Base-by-base conservation (phyloP, 768 basidiomycete genomes). In the Gloeostereum incarnatum region DNA sequence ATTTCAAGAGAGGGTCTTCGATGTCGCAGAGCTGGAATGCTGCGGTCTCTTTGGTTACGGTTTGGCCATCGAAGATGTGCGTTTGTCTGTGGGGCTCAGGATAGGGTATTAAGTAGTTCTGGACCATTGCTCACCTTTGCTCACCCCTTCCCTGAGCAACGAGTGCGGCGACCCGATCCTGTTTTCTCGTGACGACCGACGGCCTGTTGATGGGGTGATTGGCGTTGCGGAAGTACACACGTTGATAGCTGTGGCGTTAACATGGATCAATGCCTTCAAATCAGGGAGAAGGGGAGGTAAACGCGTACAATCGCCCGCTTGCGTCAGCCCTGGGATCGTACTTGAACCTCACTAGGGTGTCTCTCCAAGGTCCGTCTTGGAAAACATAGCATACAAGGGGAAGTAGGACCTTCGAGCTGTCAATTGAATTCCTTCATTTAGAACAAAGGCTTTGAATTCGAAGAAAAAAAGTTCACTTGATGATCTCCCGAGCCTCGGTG, bases 21-120 rank as follows among this genome's bases (percentile, higher is more conserved):
- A 99, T 85, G 55, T 99, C 96, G 56, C 87, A 87, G 5, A 99
- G 67, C 57, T 98, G 96, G 61, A 89, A 99, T 13, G 90, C 87
- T 1, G 90, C 91, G 0, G 88, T 84, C 56, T 94, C 86, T 48
- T 83, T 80, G 31, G 81, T 77, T 32, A 90, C 58, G 5, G 73
- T 74, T 41, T 75, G 54, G 0, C 94, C 96, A 54, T 99, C 90
- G 48, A 98, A 99, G 22, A 91, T 71, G 55, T 98, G 90, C 0
- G 83, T 82, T 48, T 65, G 68, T 45, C 78, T 79, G 40, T 5
- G 24, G 13, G 5, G 4, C 13, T 30, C 29, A 30, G 17, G 13
- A 6, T 4, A 30, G 2, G 13, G 17, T 13, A 30, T 13, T 2
- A 17, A 30, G 5, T 30, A 30, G 29, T 30, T 2, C 2, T 13